Base-by-base conservation (phyloP, 306 rosid species). In the Acacia melanoxylon region DNA sequence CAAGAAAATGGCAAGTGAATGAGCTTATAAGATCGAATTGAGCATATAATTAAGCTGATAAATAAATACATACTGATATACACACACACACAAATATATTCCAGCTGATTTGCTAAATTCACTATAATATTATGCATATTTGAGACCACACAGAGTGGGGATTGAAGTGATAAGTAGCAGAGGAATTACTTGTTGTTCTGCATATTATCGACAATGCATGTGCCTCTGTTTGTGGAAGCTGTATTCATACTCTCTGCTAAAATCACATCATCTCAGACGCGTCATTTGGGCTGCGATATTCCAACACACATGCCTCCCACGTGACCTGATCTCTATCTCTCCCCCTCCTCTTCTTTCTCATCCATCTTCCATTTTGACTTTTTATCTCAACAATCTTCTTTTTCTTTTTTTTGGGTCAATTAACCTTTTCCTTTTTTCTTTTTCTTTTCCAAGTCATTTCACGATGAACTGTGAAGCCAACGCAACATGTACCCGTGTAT, bases 291-390 rank as follows among this genome's bases (percentile, higher is more conserved):
- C 61, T 61, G 11, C 7, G 20, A 77, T 71, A 74, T 86, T 79
- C 79, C 65, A 49, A 83, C 78, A 68, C 91, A 86, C 66, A 92
- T 86, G 92, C 89, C 66, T 2, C 67, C 83, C 88, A 87, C 91
- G 92, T 88, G 88, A 85, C 75, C 24, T 78, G 74, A 83, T 68
- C 24, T 44, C 78, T 68, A 42, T 85, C 69, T 46, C 73, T 29
- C 52, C 82, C 81, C 79, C 65, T 80, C 73, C 62, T 25, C 27
- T 56, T 8, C 12, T 8, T 6, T 19, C 27, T n/a, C 62, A 7
- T 20, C 62, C 65, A 58, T 58, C 31, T 22, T n/a, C 29, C 65
- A 58, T 1, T 58, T 58, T 58, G 31, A 58, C 65, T 58, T 58
- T 58, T 22, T 31, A 58, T 20, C 29, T 10, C 10, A 9, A 10